These are phyloP conservation scores for Fraxinus sp. DNA, from an alignment of 305 asterid species.

Conservation along the genomic window DNA sequence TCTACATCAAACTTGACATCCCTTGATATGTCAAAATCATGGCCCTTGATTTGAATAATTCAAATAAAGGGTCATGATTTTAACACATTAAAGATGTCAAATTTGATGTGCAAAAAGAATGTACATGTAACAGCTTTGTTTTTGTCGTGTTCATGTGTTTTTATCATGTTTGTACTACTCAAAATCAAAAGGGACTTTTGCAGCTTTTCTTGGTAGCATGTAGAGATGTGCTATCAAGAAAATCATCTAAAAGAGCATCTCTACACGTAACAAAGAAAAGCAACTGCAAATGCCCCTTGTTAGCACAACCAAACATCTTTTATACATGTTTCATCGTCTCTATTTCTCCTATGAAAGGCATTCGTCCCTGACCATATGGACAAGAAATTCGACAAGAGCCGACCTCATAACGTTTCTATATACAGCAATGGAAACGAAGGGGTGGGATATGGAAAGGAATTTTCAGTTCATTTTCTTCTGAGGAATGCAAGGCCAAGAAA, in stretches of 20 bases:
- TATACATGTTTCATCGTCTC: background rate
- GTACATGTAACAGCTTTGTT: no score
- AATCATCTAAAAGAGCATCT: background rate
- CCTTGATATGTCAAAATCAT: no score
- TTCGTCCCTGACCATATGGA: slow-evolving; percentile 50
- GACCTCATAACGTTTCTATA: slow-evolving; percentile 48
- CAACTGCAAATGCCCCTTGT: background rate
- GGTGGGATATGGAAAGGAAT: slow-evolving; percentile 39
- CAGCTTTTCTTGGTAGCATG: background rate
- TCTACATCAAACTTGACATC: no score
- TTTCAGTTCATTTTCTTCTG: slow-evolving; percentile 39
- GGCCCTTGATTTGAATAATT: no score
- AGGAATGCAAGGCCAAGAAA: background rate
- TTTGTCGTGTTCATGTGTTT: background rate
- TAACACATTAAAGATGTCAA: no score
- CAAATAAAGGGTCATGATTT: no score
- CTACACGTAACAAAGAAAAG: background rate
- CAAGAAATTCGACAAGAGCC: slow-evolving; percentile 23
- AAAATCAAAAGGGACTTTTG: background rate
- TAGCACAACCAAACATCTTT: background rate
- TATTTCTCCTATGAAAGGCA: slow-evolving; percentile 23
- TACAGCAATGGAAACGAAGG: slow-evolving; percentile 14
- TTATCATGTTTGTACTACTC: background rate
- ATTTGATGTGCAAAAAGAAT: no score
- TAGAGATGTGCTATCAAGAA: background rate